phyloP scores from a whole-genome alignment of 495 filamentous ascomycete genomes.

The Stereocaulon alpinum region DNA sequence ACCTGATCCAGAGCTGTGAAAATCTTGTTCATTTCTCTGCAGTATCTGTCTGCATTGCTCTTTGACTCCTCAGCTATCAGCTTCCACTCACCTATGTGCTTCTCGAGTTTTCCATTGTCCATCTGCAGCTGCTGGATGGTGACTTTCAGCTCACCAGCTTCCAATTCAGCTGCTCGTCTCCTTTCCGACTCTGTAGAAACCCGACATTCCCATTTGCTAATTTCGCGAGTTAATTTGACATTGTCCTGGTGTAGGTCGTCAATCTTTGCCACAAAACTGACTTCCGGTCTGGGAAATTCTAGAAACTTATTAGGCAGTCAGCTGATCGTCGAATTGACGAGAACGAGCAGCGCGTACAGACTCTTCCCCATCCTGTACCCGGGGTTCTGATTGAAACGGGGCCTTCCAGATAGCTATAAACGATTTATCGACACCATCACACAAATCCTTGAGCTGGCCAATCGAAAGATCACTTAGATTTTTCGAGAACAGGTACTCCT shows the following conservation, averaged over 20 bases:
- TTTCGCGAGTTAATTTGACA: slow-evolving; percentile 3
- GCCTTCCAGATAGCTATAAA: too few relatives aligned
- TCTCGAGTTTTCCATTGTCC: background rate
- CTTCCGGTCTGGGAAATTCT: background rate
- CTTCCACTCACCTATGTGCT: background rate
- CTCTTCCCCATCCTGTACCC: too few relatives aligned
- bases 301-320: slow-evolving; percentile 5
- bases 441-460: background rate
- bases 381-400: too few relatives aligned
- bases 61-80: background rate
- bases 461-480: slow-evolving; percentile 7
- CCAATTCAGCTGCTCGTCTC: background rate
- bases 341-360: slow-evolving; percentile 4
- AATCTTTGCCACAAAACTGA: slow-evolving; percentile 12
- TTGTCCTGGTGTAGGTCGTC: slow-evolving; percentile 5
- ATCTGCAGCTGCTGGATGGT: background rate
- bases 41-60: slow-evolving; percentile 1
- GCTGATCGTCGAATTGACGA: slow-evolving; percentile 3
- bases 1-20: background rate
- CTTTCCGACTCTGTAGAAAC: background rate
- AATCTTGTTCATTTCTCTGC: slow-evolving; percentile 6
- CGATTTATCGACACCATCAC: too few relatives aligned
- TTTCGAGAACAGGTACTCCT: background rate
- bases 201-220: background rate
- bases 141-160: background rate